Base-by-base conservation (phyloP, 805 yeast genomes). In the Dipodascopsis uninucleata region DNA sequence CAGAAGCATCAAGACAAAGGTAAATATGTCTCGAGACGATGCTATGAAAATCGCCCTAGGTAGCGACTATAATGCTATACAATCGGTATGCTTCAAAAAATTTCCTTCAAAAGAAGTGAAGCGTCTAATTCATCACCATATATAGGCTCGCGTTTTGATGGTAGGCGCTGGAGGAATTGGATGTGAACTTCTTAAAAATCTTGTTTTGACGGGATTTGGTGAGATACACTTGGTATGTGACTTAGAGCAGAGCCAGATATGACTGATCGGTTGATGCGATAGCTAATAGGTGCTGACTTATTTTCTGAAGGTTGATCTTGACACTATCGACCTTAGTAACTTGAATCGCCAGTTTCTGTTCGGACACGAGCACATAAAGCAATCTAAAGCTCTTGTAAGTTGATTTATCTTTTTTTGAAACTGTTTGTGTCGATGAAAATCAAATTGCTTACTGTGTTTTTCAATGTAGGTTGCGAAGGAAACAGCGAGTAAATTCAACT, bases 101-200 rank as follows among this genome's bases (percentile, higher is more conserved):
- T n/a, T n/a, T n/a, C n/a, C n/a, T n/a, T n/a, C n/a, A n/a, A n/a
- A n/a, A n/a, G n/a, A n/a, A n/a, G n/a, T n/a, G n/a, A n/a, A n/a
- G n/a, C n/a, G n/a, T n/a, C n/a, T n/a, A n/a, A n/a, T n/a, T n/a
- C n/a, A n/a, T n/a, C n/a, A n/a, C n/a, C n/a, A 12, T 12, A 22
- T 10, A 14, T 22, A 49, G 53, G 44, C 52, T 3, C 43, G 77
- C 51, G 85, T 88, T 10, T 67, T 89, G 23, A 69, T 89, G 66
- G 94, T 89, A 2, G 97, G 97, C 3, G 95, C 97, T 1, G 97
- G 97, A 24, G 97, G 97, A 5, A 88, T 89, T 53, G 97, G 97
- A 1, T 89, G 96, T 62, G 97, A 89, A 63, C 68, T 89, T 35
- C 69, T 89, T 46, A 89, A 89, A 61, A 83, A 89, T 60, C 68